These are phyloP conservation scores for Zizania palustris DNA, from an alignment of 202 grass and related monocot genomes.

Conservation along the genomic window DNA sequence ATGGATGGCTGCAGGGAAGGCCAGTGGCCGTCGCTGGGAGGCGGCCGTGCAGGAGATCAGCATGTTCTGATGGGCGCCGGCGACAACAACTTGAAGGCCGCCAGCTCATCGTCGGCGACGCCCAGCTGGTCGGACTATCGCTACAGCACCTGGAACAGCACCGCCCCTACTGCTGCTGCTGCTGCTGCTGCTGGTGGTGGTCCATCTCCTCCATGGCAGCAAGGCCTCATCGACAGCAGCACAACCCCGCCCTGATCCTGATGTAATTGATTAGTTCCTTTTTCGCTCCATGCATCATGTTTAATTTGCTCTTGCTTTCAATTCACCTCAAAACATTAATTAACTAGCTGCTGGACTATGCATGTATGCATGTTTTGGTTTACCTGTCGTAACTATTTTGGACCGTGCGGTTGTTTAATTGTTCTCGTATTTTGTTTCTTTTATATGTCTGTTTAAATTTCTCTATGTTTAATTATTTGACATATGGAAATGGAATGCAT, in stretches of 20 bases:
- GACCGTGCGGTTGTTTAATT: background rate
- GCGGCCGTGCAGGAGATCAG: background rate
- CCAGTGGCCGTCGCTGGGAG: background rate
- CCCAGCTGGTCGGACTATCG: too few species aligned
- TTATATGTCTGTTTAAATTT: background rate
- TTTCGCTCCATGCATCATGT: background rate
- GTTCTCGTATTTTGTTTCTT: background rate
- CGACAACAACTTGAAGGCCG: background rate
- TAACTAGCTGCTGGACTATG: background rate
- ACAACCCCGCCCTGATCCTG: background rate
- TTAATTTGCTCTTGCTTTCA: background rate
- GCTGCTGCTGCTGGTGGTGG: too few species aligned
- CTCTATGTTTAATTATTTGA: background rate
- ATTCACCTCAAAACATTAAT: background rate
- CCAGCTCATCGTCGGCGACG: too few species aligned
- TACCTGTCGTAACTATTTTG: background rate
- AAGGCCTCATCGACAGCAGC: background rate
- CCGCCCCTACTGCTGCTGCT: background rate
- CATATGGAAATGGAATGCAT: background rate
- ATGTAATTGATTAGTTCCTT: background rate
- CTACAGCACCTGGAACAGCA: background rate
- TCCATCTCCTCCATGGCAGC: background rate
- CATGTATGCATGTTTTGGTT: background rate
- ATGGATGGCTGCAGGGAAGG: conserved; percentile 1
- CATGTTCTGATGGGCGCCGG: background rate